Evolutionary conservation across 352 stramenopile species (phyloP), one percentile per base, ranked within the genome.

Genomic region (Elongisporangium prolatum): DNA sequence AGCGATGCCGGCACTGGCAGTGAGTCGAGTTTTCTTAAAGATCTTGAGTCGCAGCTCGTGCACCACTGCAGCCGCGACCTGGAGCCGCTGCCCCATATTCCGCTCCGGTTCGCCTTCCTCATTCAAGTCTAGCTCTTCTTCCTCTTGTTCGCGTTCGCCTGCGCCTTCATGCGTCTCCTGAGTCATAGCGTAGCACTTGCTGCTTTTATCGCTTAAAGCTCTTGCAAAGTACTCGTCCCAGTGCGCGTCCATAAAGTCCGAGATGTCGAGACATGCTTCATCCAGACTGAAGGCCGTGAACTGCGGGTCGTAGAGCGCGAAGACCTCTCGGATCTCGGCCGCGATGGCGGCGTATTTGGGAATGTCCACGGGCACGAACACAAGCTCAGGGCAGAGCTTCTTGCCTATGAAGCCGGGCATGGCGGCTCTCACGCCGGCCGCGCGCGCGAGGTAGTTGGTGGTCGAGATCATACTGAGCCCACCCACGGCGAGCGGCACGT

Each of bases 371-470:
- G 79, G 68, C 48, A 98, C 86, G 66, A 98, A 97, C n/a, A 97
- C 81, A 2, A 98, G 75, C 37, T 97, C 69, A 4, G 94, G 80
- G 64, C 97, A 98, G 16, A 99, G 75, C 61, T 97, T 92, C 60
- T 97, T 93, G 34, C 87, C 97, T 48, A 99, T 98, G 63, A 98
- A 99, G 11, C 96, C 95, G 0, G 96, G 95, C 97, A 99, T 99
- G 8, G 96, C 96, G 25, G 88, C 89, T 11, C 96, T 83, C 14
- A 99, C 96, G 28, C 96, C 96, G 67, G 94, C 98, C 63, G 95
- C 84, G 34, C 96, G 77, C 14, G 96, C 96, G 4, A 83, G 75
- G 72, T 99, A 99, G 71, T 99, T 99, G 57, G 91, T 91, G 5
- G 96, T 99, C 16, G 74, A 88, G 64, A 99, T 98, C 95, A 99